Conservation (phyloP, 2,329 filamentous ascomycete genomes). For the Aspergillus terreus region DNA sequence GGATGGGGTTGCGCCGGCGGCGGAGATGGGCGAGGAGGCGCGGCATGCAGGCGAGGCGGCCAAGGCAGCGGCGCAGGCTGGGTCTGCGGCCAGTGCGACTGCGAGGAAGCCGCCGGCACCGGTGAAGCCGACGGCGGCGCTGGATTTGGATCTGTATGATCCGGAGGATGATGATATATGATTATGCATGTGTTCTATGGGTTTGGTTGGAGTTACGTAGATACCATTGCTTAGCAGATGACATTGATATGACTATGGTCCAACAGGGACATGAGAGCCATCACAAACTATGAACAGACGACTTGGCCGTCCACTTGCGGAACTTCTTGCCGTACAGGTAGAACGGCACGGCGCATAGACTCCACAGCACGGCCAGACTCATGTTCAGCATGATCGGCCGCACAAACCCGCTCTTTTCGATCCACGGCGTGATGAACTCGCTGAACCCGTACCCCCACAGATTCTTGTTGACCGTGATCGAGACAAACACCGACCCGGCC, state of each 20-base stretch:
- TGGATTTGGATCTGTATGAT: slow-evolving; percentile 45
- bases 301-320: slow-evolving; percentile 50
- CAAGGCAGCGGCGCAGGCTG: slow-evolving; percentile 30
- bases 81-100: slow-evolving; percentile 13
- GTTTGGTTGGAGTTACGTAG: neutral
- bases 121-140: slow-evolving; percentile 33
- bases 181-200: neutral
- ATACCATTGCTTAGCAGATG: neutral
- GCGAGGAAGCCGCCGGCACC: too few relatives aligned
- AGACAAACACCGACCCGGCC: slow-evolving; percentile 57
- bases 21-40: slow-evolving; percentile 29
- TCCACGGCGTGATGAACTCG: slow-evolving; percentile 55
- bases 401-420: slow-evolving; percentile 43
- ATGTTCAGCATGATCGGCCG: slow-evolving; percentile 60
- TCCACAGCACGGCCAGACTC: slow-evolving; percentile 51
- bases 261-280: neutral
- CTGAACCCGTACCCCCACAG: slow-evolving; percentile 60
- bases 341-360: slow-evolving; percentile 52
- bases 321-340: slow-evolving; percentile 59
- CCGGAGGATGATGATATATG: slow-evolving; percentile 42
- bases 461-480: slow-evolving; percentile 63
- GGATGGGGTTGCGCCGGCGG: slow-evolving; percentile 35
- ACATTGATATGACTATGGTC: neutral
- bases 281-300: slow-evolving; percentile 53
- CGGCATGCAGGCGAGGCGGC: slow-evolving; percentile 30